Evolutionary conservation across 306 rosid species (phyloP).

Genomic region (Lupinus albus): DNA sequence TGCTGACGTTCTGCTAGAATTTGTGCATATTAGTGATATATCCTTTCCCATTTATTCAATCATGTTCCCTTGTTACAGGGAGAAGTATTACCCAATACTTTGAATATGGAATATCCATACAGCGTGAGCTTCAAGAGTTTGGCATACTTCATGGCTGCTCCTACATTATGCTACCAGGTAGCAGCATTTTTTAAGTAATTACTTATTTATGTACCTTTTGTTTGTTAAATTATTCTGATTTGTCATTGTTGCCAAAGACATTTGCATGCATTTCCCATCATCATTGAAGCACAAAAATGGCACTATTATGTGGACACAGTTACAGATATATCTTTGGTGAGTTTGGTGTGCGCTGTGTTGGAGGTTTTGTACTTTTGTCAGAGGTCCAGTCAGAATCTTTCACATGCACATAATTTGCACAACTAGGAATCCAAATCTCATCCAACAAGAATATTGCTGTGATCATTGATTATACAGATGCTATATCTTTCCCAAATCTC

Average conservation of each 20-base stretch:
- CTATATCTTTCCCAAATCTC: background rate
- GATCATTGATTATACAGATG: slow-evolving; percentile 13
- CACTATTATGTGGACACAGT: slow-evolving; percentile 16
- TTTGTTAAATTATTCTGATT: background rate
- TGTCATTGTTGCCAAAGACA: slow-evolving; percentile 12
- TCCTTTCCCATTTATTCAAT: slow-evolving; percentile 20
- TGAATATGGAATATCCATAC: slow-evolving; percentile 47
- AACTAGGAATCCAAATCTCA: slow-evolving; percentile 13
- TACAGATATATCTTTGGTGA: slow-evolving; percentile 21
- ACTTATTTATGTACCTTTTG: slow-evolving; percentile 14
- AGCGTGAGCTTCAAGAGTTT: slow-evolving; percentile 63
- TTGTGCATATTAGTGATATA: slow-evolving; percentile 22
- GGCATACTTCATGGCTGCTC: slow-evolving; percentile 94
- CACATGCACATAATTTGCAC: background rate
- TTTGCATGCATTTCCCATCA: slow-evolving; percentile 11
- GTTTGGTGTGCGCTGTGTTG: slow-evolving; percentile 19
- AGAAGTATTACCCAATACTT: slow-evolving; percentile 41
- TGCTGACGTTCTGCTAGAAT: slow-evolving; percentile 29
- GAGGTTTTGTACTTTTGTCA: slow-evolving; percentile 16
- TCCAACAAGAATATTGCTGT: slow-evolving; percentile 6
- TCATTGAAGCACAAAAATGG: slow-evolving; percentile 23
- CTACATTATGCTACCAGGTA: slow-evolving; percentile 98
- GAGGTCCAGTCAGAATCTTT: slow-evolving; percentile 17
- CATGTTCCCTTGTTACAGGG: slow-evolving; percentile 46
- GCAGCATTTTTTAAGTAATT: slow-evolving; percentile 28